phyloP scores from a whole-genome alignment of 2,329 filamentous ascomycete genomes.

The Apiospora arundinis region DNA sequence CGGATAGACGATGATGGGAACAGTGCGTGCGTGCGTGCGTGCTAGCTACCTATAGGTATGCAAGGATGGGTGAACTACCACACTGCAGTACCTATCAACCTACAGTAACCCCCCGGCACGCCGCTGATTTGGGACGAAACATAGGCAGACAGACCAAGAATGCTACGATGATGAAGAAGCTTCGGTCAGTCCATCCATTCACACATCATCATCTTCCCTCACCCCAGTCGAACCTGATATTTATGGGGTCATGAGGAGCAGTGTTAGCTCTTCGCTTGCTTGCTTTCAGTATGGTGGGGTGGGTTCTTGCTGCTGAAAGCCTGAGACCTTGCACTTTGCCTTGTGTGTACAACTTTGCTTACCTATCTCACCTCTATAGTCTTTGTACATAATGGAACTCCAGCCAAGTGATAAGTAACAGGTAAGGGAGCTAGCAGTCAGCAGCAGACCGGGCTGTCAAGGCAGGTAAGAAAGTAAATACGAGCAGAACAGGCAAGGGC shows the following conservation, averaged over 20 bases:
- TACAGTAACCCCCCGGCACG: neutral
- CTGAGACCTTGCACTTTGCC: neutral
- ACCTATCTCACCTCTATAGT: neutral
- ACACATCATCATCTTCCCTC: slow-evolving; percentile 1
- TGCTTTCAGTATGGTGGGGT: slow-evolving; percentile 14
- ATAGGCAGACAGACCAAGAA: neutral
- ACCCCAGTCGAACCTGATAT: neutral
- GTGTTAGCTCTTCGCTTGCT: slow-evolving; percentile 2
- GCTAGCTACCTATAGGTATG: too few species aligned
- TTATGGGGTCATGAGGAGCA: slow-evolving; percentile 4
- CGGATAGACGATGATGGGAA: neutral
- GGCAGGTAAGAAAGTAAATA: neutral
- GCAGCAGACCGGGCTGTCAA: neutral
- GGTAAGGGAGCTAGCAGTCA: neutral
- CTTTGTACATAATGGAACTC: slow-evolving; percentile 5
- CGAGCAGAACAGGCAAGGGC: neutral
- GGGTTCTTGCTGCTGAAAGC: neutral
- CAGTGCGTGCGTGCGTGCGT: neutral
- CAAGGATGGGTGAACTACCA: neutral
- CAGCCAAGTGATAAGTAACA: slow-evolving; percentile 11
- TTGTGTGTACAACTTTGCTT: neutral
- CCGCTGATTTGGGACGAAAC: slow-evolving; percentile 12
- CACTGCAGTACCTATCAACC: neutral
- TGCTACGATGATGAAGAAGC: neutral
- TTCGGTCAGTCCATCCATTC: slow-evolving; percentile 6